Base-by-base conservation (phyloP, 306 rosid genomes). In the Vigna reflexopilosa region DNA sequence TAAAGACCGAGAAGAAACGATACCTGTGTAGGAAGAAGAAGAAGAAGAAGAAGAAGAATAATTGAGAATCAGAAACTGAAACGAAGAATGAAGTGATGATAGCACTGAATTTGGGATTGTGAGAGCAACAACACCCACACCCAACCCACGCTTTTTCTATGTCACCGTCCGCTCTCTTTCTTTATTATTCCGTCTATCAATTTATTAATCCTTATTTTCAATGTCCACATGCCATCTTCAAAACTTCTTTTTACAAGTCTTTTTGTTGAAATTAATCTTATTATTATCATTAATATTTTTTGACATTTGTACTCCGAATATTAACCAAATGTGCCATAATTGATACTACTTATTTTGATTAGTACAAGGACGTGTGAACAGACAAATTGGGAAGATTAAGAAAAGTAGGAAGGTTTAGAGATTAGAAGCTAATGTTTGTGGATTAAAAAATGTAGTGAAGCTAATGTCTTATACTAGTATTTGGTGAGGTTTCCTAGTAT, bases 401-500 rank as follows among this genome's bases (percentile, higher is more conserved):
- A 58, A 26, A 24, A 58, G 15, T 55, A 19, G 2, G 1, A 56
- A 38, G 38, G 65, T 26, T 1, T 38, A 34, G 7, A 57, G 24
- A 57, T 24, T 10, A 57, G 12, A 57, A 58, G 26, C 26, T 59
- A 4, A 24, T 24, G 64, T 11, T 26, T 59, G 4, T 59, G 13
- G 1, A 52, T 38, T 66, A 40, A 38, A 77, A 67, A 67, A 67
- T 20, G 64, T 34, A 32, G 4, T 0, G 19, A 52, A 34, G 11
- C 61, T 0, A 11, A 48, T 78, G 54, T 59, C 67, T 30, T 42
- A 68, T 10, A n/a, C 50, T 5, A 9, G 7, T 69, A 24, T 65
- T 73, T 55, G 80, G 45, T 7, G 42, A 81, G 38, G 72, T 52
- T 75, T 81, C 42, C n/a, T 57, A 75, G 49, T 75, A 68, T 81